Percentiles rank a stretch among this genome's conserved stretches.
phyloP scores from a whole-genome alignment of 2,329 filamentous ascomycete species.

The Tolypocladium ovalisporum region DNA sequence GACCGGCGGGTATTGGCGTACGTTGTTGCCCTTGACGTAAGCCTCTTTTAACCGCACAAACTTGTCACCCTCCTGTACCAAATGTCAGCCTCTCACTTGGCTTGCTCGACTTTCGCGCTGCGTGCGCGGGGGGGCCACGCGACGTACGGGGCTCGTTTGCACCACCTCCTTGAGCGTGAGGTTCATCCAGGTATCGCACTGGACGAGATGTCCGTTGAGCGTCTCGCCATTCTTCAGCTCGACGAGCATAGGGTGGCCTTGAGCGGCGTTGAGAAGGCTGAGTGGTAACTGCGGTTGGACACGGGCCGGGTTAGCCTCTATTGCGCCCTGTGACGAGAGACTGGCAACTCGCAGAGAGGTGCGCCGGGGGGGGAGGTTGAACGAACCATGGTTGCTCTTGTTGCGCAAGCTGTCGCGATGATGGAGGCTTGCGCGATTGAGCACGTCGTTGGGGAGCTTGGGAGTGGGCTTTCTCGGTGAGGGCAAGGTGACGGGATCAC shows the following conservation, averaged over 20 bases:
- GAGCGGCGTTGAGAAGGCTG: slow-evolving; percentile 85
- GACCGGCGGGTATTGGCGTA: slow-evolving; percentile 32
- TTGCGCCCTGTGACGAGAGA: not conserved
- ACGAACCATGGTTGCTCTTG: not conserved
- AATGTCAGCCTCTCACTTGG: not conserved
- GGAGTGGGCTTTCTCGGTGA: not conserved
- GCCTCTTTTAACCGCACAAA: slow-evolving; percentile 89
- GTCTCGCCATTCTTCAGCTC: slow-evolving; percentile 98
- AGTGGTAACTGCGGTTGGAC: slow-evolving; percentile 44
- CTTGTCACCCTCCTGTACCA: slow-evolving; percentile 68
- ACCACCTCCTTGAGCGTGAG: slow-evolving; percentile 94
- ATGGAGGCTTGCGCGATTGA: not conserved
- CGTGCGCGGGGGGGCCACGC: not conserved
- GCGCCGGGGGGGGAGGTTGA: not conserved
- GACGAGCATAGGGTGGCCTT: slow-evolving; percentile 96
- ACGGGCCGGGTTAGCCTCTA: slow-evolving; percentile 10
- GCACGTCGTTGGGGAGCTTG: not conserved
- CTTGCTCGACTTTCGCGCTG: not conserved
- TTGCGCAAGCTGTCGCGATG: not conserved
- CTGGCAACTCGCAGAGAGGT: not conserved
- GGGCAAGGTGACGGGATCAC: slow-evolving; percentile 10
- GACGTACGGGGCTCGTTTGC: slow-evolving; percentile 70
- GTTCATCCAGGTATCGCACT: slow-evolving; percentile 99
- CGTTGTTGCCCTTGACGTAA: slow-evolving; percentile 96
- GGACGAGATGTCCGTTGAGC: slow-evolving; percentile 88